Evolutionary conservation across 2,329 filamentous ascomycete genomes (phyloP), one percentile per base, ranked within the genome.

Genomic region (Calonectria pteridis): DNA sequence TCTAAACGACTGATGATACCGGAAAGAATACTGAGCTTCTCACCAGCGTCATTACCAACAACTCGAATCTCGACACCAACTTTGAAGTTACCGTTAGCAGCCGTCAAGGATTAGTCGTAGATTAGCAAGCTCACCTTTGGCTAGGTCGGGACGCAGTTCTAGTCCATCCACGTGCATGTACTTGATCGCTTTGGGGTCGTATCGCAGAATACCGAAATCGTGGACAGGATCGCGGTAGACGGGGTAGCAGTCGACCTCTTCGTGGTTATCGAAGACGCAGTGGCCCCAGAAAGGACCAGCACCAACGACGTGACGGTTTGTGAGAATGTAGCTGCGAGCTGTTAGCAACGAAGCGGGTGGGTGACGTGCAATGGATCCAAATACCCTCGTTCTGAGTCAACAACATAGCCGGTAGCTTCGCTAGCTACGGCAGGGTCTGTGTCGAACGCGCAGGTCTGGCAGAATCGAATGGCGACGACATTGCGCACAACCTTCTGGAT

Each of bases 381-480:
- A 79, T 87, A 94, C 84, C 97, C 97, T 84, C 92, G 92, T 86
- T 98, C 93, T 6, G 97, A 95, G 86, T 99, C 97, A 29, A 99
- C 97, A 20, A 99, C 96, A 83, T 99, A 99, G 10, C 97, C 97
- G 0, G 97, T 99, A 4, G 97, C 97, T 87, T 99, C 97, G 81
- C 95, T 98, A 23, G 95, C 95, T 84, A 98, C 90, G 9, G 97
- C 97, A 33, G 95, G 88, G 80, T 99, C 97, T n/a, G 97, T 98
- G 84, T 99, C 97, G 84, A 99, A 99, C 29, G 96, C 96, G 84
- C 95, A 98, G 0, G 97, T 98, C 88, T 98, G 95, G 84, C 96
- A 98, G 87, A 99, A 99, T 78, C 98, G 94, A 81, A 99, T 98
- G n/a, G 96, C 98, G 64, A 99, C 97, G 23, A 98, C 97, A 79